phyloP scores from a whole-genome alignment of 768 basidiomycete genomes.

The Leccinum subgranulosum region DNA sequence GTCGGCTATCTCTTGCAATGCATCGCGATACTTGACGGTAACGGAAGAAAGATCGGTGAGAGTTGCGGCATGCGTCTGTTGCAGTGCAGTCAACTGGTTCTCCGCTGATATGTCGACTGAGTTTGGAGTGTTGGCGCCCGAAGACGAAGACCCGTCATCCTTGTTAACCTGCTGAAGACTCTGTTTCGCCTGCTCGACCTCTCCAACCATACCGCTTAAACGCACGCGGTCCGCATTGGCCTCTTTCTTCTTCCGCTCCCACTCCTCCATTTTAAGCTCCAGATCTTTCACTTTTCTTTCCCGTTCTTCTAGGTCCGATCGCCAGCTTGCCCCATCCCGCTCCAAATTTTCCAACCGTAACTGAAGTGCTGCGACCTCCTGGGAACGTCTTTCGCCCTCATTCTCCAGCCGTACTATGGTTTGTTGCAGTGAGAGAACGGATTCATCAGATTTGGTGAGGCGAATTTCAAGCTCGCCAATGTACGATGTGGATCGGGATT shows the following conservation, averaged over 20 bases:
- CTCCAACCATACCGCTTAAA: slow-evolving; percentile 63
- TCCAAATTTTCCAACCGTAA: slow-evolving; percentile 64
- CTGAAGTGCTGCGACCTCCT: slow-evolving; percentile 70
- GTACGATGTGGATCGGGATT: slow-evolving; percentile 70
- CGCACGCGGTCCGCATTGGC: slow-evolving; percentile 64
- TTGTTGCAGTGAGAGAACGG: slow-evolving; percentile 61
- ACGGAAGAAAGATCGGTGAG: slow-evolving; percentile 76
- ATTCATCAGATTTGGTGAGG: slow-evolving; percentile 75
- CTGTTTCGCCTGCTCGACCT: slow-evolving; percentile 68
- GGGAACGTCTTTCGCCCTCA: slow-evolving; percentile 71
- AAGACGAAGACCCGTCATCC: slow-evolving; percentile 29
- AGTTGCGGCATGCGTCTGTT: slow-evolving; percentile 77
- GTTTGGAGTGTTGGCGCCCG: slow-evolving; percentile 29
- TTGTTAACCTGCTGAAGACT: slow-evolving; percentile 50
- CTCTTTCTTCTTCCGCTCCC: slow-evolving; percentile 68
- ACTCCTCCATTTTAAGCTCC: slow-evolving; percentile 75
- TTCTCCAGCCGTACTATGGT: slow-evolving; percentile 74
- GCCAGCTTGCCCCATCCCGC: slow-evolving; percentile 77
- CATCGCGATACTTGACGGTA: slow-evolving; percentile 81
- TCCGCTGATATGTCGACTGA: slow-evolving; percentile 43
- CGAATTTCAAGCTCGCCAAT: slow-evolving; percentile 85
- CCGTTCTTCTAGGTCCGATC: slow-evolving; percentile 78
- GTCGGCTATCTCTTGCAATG: slow-evolving; percentile 89
- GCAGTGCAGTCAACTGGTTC: slow-evolving; percentile 68
- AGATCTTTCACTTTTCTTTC: slow-evolving; percentile 74